Base-by-base conservation (phyloP, 345 rosid species). In the Gossypium stocksii region DNA sequence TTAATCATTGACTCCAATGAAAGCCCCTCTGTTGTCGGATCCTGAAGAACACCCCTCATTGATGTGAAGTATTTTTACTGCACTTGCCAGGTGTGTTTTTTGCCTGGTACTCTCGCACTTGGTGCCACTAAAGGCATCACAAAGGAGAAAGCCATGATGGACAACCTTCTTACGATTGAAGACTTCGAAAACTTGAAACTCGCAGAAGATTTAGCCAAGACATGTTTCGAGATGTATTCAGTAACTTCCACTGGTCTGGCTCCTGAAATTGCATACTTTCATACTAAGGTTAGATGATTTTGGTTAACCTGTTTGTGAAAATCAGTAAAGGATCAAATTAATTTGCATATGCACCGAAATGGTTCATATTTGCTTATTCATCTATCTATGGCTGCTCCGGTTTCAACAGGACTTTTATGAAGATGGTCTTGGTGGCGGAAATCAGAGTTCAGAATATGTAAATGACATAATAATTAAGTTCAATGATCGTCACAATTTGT, bases 211-310 rank as follows among this genome's bases (percentile, higher is more conserved):
- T 83, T 95, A 71, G 93, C 89, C 15, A 87, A 90, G 73, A 91
- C 99, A 67, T 95, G 98, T 83, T 90, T 90, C 83, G 91, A 95
- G 87, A 93, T 91, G 94, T 95, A 95, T 82, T 83, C 89, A 71
- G 98, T 89, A 59, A 95, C 99, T 81, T 87, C 97, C 74, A 93
- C 98, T 45, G 97, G 99, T 48, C 94, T 95, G 76, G 94, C 98
- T 80, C 97, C 99, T 12, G 99, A 95, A 85, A 95, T 93, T 81
- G 97, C 94, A 72, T 95, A 91, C 85, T 95, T 95, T 77, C 99
- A 95, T 76, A 90, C 98, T 38, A 41, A 87, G 91, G 99, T 90
- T 73, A 69, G 88, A 81, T 64, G 34, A 5, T 62, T 65, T 41
- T 58, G 3, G 48, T 25, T 71, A 27, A 29, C 54, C 65, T 25